Evolutionary conservation across 2,329 filamentous ascomycete species (phyloP).

Genomic region (Herpotrichia juniperi): DNA sequence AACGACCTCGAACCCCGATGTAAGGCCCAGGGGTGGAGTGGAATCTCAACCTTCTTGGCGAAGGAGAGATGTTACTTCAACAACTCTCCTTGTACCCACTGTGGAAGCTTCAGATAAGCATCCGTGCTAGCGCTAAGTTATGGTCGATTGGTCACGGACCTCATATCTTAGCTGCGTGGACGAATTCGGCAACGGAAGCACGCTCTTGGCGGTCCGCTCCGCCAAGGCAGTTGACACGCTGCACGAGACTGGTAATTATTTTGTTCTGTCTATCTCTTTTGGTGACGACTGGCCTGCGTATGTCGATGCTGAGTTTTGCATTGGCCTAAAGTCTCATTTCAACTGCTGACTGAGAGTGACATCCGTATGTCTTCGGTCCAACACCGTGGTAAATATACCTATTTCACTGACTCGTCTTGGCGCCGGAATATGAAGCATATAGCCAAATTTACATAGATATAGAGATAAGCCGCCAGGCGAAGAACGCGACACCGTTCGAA

Average conservation of each 20-base stretch:
- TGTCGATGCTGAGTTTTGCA: neutral
- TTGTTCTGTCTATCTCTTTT: neutral
- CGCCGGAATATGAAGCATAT: neutral
- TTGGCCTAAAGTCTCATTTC: neutral
- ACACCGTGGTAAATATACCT: neutral
- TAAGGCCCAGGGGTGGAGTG: constrained; percentile 25
- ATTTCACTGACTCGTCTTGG: neutral
- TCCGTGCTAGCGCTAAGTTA: constrained; percentile 24
- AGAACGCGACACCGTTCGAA: neutral
- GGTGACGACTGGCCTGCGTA: neutral
- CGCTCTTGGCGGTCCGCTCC: constrained; percentile 4
- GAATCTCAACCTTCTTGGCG: constrained; percentile 35
- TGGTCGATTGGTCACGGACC: constrained; percentile 15
- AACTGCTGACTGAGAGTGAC: neutral
- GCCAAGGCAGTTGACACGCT: neutral
- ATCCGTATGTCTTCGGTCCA: neutral
- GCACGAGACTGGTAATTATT: neutral
- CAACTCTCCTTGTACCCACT: constrained; percentile 36
- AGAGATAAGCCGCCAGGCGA: neutral
- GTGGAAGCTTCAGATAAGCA: constrained; percentile 35
- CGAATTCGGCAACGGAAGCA: constrained; percentile 12
- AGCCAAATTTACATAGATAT: neutral
- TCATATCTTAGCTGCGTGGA: constrained; percentile 7
- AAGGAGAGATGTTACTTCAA: constrained; percentile 36
- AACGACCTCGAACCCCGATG: constrained; percentile 21